phyloP scores from a whole-genome alignment of 1,284 basidiomycete species.

The Sphaerobolus stellatus region DNA sequence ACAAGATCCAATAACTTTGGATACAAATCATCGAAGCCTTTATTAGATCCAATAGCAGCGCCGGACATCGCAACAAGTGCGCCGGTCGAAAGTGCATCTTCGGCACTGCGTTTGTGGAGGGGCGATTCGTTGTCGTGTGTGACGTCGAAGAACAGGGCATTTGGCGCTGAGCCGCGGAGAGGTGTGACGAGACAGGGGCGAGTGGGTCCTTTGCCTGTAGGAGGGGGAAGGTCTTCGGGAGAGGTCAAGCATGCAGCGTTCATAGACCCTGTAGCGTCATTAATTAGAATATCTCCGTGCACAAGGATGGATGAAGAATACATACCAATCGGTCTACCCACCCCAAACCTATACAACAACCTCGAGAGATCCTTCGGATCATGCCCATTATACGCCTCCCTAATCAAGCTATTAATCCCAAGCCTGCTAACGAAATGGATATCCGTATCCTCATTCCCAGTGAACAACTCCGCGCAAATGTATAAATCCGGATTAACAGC shows the following conservation, averaged over 20 bases:
- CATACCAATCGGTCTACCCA: conserved; percentile 87
- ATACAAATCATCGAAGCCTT: conserved; percentile 96
- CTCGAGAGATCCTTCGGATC: conserved; percentile 86
- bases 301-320: conserved; percentile 11
- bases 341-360: conserved; percentile 81
- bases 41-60: conserved; percentile 86
- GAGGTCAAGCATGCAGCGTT: conserved; percentile 80
- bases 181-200: conserved; percentile 75
- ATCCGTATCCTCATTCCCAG: conserved; percentile 93
- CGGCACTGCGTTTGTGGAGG: conserved; percentile 83
- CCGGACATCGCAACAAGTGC: conserved; percentile 85
- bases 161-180: conserved; percentile 81
- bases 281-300: background rate
- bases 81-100: conserved; percentile 90
- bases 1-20: conserved; percentile 89
- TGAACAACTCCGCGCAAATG: conserved; percentile 96
- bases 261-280: conserved; percentile 85
- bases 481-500: conserved; percentile 89
- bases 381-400: conserved; percentile 89
- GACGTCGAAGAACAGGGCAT: conserved; percentile 90
- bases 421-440: conserved; percentile 85
- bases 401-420: conserved; percentile 88
- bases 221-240: conserved; percentile 71
- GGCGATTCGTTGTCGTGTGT: conserved; percentile 97
- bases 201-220: conserved; percentile 75